Evolutionary conservation across 2,329 filamentous ascomycete genomes (phyloP).

Genomic region (Cladosporium velox): DNA sequence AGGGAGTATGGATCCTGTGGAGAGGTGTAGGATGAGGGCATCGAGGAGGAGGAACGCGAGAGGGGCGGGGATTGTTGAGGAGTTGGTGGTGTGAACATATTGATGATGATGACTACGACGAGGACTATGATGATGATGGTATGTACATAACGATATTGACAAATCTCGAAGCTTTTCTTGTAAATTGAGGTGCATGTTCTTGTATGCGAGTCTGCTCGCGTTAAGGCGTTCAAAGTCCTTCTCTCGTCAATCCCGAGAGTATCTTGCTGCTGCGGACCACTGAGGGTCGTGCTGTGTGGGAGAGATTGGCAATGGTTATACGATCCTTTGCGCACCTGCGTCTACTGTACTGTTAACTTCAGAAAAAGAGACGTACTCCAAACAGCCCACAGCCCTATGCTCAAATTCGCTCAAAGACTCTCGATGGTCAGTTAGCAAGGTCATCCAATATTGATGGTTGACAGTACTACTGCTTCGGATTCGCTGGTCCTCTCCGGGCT

Average conservation of each 20-base stretch:
- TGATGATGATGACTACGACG: neutral
- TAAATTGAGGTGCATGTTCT: neutral
- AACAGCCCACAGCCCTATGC: neutral
- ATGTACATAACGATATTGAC: neutral
- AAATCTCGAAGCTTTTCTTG: neutral
- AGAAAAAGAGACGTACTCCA: neutral
- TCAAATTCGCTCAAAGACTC: neutral
- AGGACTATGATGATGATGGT: neutral
- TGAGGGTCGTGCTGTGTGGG: neutral
- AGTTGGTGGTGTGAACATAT: constrained; percentile 8
- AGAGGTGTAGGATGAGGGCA: neutral
- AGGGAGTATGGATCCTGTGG: neutral
- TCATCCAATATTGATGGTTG: too few relatives aligned
- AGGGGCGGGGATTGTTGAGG: neutral
- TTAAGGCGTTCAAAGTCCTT: neutral
- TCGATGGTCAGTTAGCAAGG: neutral
- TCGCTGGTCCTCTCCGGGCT: too few relatives aligned
- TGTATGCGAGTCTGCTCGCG: too few relatives aligned
- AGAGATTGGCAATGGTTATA: neutral
- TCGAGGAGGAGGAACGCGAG: constrained; percentile 3
- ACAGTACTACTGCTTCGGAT: too few relatives aligned
- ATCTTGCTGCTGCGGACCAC: neutral
- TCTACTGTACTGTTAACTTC: neutral
- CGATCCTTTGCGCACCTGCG: neutral
- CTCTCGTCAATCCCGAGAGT: neutral